Conservation (phyloP, 164 flowering plant genomes). For the Dillenia turbinata region DNA sequence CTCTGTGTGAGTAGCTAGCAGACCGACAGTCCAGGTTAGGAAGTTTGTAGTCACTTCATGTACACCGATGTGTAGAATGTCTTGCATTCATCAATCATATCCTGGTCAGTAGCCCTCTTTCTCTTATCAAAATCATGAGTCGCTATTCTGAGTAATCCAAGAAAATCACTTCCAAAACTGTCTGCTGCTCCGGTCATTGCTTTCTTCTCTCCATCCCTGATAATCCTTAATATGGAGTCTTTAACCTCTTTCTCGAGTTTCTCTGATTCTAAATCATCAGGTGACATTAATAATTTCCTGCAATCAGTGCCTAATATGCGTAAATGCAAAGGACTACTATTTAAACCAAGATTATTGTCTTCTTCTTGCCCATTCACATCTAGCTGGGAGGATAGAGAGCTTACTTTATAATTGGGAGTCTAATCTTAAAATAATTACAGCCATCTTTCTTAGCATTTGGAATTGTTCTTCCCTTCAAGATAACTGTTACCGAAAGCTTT, state of each 20-base stretch:
- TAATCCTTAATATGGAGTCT: constrained; percentile 7
- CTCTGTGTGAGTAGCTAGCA: constrained; percentile 11
- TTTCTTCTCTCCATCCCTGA: constrained; percentile 7
- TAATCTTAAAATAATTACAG: constrained; percentile 6
- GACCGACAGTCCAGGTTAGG: constrained; percentile 14
- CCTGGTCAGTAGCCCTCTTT: constrained; percentile 12
- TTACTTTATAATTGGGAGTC: constrained; percentile 29
- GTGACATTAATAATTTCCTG: constrained; percentile 3
- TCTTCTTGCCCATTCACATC: constrained; percentile 13
- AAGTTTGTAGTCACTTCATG: constrained; percentile 14
- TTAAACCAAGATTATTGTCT: not conserved
- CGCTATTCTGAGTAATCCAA: constrained; percentile 11
- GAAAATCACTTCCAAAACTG: constrained; percentile 12
- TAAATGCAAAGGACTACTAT: not conserved
- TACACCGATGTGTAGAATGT: constrained; percentile 19
- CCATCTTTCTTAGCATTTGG: constrained; percentile 9
- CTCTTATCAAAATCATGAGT: not conserved
- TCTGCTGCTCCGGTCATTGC: too few relatives aligned
- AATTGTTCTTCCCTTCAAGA: constrained; percentile 9
- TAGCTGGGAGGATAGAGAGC: not conserved
- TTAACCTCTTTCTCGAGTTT: constrained; percentile 13
- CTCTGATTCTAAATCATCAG: constrained; percentile 15
- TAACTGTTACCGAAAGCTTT: constrained; percentile 17
- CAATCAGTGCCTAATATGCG: not conserved
- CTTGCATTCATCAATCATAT: constrained; percentile 20